phyloP scores from a whole-genome alignment of 2,329 filamentous ascomycete species.

The Sporothrix variecibatus region DNA sequence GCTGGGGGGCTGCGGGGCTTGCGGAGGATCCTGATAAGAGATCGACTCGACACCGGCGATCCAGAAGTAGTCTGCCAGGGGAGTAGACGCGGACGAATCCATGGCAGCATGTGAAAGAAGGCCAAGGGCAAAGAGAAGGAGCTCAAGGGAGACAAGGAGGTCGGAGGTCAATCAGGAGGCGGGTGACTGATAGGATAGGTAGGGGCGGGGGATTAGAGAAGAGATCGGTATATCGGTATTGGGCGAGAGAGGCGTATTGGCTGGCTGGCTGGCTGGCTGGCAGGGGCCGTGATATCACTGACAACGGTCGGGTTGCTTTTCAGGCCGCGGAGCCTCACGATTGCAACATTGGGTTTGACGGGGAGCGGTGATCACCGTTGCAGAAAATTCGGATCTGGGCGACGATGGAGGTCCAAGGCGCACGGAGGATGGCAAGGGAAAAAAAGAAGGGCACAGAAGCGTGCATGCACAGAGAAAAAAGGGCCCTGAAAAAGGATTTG shows the following conservation, averaged over 20 bases:
- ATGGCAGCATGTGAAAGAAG: constrained; percentile 45
- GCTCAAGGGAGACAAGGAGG: neutral
- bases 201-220: neutral
- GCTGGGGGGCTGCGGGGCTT: constrained; percentile 38
- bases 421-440: neutral
- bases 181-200: neutral
- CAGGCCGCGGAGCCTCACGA: constrained; percentile 24
- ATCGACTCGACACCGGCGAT: constrained; percentile 71
- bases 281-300: constrained; percentile 3
- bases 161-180: neutral
- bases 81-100: constrained; percentile 60
- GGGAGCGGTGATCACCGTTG: constrained; percentile 18
- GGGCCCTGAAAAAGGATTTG: neutral
- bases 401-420: neutral
- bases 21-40: constrained; percentile 60
- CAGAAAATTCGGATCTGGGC: neutral
- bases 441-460: neutral
- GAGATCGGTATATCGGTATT: neutral
- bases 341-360: constrained; percentile 22
- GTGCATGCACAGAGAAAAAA: constrained; percentile 8
- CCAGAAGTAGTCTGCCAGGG: constrained; percentile 75
- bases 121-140: constrained; percentile 25
- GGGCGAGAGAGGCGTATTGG: neutral
- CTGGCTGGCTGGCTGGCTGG: neutral
- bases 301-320: constrained; percentile 13